phyloP scores from a whole-genome alignment of 1,284 basidiomycete genomes.

The Fomes fomentarius region DNA sequence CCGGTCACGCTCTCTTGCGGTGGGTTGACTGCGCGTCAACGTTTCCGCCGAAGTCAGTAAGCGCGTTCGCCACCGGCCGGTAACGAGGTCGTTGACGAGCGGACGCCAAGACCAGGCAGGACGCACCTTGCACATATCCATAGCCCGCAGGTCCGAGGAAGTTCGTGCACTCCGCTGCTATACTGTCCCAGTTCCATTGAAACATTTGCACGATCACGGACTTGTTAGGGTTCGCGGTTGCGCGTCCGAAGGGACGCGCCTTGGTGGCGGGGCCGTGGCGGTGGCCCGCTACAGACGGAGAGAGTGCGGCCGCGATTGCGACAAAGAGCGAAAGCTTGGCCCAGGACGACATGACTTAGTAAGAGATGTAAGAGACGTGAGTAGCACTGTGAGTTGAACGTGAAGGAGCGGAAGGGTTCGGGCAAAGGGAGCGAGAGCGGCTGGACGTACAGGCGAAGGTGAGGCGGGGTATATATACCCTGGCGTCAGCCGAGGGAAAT shows the following conservation, averaged over 20 bases:
- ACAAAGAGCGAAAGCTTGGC: slow-evolving; percentile 8
- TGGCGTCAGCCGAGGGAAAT: neutral
- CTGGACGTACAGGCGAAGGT: neutral
- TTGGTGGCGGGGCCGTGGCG: neutral
- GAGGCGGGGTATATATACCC: neutral
- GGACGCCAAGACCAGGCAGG: too few relatives aligned
- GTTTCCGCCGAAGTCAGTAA: too few relatives aligned
- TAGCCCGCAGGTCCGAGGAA: slow-evolving; percentile 70
- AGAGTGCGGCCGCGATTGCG: neutral
- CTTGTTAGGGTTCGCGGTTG: slow-evolving; percentile 17
- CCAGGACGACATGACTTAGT: slow-evolving; percentile 10
- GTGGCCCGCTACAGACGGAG: neutral
- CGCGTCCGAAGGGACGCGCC: slow-evolving; percentile 8
- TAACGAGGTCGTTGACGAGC: too few relatives aligned
- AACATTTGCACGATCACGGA: slow-evolving; percentile 39
- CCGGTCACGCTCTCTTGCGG: slow-evolving; percentile 53
- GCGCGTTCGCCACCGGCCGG: neutral
- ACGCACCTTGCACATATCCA: slow-evolving; percentile 64
- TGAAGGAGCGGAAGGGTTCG: neutral
- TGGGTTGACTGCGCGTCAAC: slow-evolving; percentile 43
- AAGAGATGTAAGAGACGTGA: neutral
- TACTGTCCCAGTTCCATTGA: slow-evolving; percentile 47
- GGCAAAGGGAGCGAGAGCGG: neutral
- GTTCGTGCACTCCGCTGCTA: slow-evolving; percentile 64
- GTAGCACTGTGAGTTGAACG: neutral